phyloP scores from a whole-genome alignment of 257 asterid genomes.

The Paulownia fortunei region DNA sequence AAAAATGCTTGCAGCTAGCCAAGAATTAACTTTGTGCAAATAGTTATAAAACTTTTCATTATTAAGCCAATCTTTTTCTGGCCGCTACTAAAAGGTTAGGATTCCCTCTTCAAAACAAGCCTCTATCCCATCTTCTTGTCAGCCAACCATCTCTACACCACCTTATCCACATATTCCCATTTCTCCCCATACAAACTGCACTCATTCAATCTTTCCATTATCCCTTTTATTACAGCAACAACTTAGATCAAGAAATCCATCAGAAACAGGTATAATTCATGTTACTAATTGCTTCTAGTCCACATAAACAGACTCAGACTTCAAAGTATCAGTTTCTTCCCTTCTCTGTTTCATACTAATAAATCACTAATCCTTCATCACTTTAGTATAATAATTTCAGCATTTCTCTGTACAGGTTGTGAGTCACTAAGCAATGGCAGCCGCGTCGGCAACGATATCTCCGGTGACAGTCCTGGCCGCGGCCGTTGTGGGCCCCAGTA shows the following conservation, averaged over 20 bases:
- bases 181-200: slow-evolving; percentile 47
- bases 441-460: slow-evolving; percentile 49
- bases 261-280: slow-evolving; percentile 37
- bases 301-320: neutral
- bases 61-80: slow-evolving; percentile 29
- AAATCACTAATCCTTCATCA: neutral
- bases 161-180: slow-evolving; percentile 66
- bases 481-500: slow-evolving; percentile 47
- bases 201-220: slow-evolving; percentile 44
- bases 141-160: slow-evolving; percentile 63
- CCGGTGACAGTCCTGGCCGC: slow-evolving; percentile 49
- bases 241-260: slow-evolving; percentile 29
- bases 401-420: slow-evolving; percentile 38
- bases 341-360: neutral
- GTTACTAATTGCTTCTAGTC: neutral
- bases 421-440: slow-evolving; percentile 51
- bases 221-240: slow-evolving; percentile 42
- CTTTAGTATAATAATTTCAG: slow-evolving; percentile 19
- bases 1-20: neutral
- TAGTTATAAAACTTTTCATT: neutral
- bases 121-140: slow-evolving; percentile 49
- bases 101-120: slow-evolving; percentile 26
- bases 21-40: neutral
- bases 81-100: slow-evolving; percentile 36
- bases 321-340: neutral